These are phyloP conservation scores for Ammopiptanthus mongolicus DNA, from an alignment of 306 rosid genomes.

Conservation along the genomic window DNA sequence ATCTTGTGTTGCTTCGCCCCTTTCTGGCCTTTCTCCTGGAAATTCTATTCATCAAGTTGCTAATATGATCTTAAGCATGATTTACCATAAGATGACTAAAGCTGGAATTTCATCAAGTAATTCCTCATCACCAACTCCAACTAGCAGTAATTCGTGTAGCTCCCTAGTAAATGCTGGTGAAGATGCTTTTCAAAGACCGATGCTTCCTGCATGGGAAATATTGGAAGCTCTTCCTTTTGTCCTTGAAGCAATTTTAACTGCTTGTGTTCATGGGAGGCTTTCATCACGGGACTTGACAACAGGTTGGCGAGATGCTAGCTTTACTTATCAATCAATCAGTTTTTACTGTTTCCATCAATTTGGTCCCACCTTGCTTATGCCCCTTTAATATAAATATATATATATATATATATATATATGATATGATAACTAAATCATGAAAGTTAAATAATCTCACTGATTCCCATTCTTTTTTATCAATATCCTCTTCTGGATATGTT, in stretches of 20 bases:
- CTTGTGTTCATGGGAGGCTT: slow-evolving; percentile 76
- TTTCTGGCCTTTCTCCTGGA: slow-evolving; percentile 58
- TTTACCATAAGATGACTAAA: slow-evolving; percentile 57
- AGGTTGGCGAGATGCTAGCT: slow-evolving; percentile 45
- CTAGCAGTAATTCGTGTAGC: slow-evolving; percentile 38
- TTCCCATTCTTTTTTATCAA: slow-evolving; percentile 3
- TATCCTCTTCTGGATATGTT: background rate
- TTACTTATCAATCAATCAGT: slow-evolving; percentile 18
- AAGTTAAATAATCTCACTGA: slow-evolving; percentile 1
- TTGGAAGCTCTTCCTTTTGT: slow-evolving; percentile 75
- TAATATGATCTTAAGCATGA: slow-evolving; percentile 62
- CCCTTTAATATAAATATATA: too few relatives aligned
- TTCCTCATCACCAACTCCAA: slow-evolving; percentile 38
- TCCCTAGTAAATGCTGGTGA: slow-evolving; percentile 45
- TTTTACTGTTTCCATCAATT: slow-evolving; percentile 4
- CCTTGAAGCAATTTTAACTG: slow-evolving; percentile 69
- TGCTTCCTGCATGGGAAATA: slow-evolving; percentile 76
- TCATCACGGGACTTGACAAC: slow-evolving; percentile 76
- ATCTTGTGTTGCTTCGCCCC: slow-evolving; percentile 58
- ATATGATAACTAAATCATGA: slow-evolving; percentile 13
- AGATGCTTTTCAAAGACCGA: slow-evolving; percentile 51
- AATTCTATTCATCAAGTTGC: slow-evolving; percentile 64
- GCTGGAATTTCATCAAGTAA: slow-evolving; percentile 41
- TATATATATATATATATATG: too few relatives aligned
- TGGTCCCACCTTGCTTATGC: background rate